These are phyloP conservation scores for Erodium maritimum DNA, from an alignment of 345 rosid species.

Conservation along the genomic window DNA sequence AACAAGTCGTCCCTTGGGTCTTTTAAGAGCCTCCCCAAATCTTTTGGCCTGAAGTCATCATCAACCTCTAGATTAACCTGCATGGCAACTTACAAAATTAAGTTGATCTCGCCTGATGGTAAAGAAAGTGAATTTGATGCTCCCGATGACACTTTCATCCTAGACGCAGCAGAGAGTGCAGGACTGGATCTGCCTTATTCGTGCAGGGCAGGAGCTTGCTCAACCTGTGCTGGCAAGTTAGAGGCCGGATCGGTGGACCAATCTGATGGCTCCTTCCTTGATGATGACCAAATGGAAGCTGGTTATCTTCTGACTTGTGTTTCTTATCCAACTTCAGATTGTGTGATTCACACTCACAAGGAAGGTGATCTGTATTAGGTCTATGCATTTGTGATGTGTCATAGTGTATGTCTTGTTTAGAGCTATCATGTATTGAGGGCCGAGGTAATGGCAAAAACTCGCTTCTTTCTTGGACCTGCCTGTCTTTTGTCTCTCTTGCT, in stretches of 20 bases:
- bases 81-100: constrained; percentile 63
- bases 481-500: no score
- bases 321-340: constrained; percentile 58
- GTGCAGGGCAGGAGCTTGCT: constrained; percentile 92
- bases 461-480: no score
- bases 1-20: constrained; percentile 35
- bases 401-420: no score
- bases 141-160: constrained; percentile 44
- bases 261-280: constrained; percentile 76
- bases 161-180: constrained; percentile 70
- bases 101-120: constrained; percentile 61
- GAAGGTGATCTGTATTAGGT: constrained; percentile 52
- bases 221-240: constrained; percentile 66
- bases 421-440: no score
- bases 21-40: constrained; percentile 31
- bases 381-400: no score
- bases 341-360: constrained; percentile 79
- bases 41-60: constrained; percentile 51
- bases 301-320: constrained; percentile 72
- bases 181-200: constrained; percentile 81
- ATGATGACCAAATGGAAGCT: constrained; percentile 36
- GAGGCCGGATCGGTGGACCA: constrained; percentile 59
- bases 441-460: no score
- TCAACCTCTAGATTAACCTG: constrained; percentile 22
- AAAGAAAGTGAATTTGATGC: constrained; percentile 54